Evolutionary conservation across 164 flowering plant species (phyloP).

Genomic region (Vitis riparia): DNA sequence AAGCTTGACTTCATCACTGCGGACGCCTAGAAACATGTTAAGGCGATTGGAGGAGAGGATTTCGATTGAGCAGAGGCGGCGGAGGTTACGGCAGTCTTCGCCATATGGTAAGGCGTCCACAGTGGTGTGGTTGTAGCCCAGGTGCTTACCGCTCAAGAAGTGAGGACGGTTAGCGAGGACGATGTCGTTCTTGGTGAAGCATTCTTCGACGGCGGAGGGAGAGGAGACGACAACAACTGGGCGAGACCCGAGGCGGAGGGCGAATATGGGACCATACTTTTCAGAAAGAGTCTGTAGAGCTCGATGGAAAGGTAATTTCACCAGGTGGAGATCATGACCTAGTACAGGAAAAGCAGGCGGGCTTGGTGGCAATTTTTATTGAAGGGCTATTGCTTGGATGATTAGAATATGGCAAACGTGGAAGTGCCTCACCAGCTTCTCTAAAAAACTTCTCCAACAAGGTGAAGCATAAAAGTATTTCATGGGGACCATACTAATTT

Average conservation of each 20-base stretch:
- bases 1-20: constrained; percentile 28
- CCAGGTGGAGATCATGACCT: background rate
- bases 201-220: background rate
- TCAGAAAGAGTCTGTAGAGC: background rate
- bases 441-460: no score
- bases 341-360: background rate
- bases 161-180: background rate
- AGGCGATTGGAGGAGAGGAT: constrained; percentile 32
- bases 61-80: constrained; percentile 25
- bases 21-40: constrained; percentile 10
- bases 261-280: background rate
- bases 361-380: background rate
- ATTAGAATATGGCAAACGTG: no score
- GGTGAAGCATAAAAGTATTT: no score
- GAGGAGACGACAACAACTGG: background rate
- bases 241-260: background rate
- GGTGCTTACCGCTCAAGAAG: background rate
- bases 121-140: background rate
- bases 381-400: no score
- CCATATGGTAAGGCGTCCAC: background rate
- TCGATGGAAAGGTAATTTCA: background rate
- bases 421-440: no score
- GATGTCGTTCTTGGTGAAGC: no score
- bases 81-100: constrained; percentile 42
- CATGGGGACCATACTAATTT: no score